phyloP scores from a whole-genome alignment of 306 rosid genomes.

The Inga oerstediana region DNA sequence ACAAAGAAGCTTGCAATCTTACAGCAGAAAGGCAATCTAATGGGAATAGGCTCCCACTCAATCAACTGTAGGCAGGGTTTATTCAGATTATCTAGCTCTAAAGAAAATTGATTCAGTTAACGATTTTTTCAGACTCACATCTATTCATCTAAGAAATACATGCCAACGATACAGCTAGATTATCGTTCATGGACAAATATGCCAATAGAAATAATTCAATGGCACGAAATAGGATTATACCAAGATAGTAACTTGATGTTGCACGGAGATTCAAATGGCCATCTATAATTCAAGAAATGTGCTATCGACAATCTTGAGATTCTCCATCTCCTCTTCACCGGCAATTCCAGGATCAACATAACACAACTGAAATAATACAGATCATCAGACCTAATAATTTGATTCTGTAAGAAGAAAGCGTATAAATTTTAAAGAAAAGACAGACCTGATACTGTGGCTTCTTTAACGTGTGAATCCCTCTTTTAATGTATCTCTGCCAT shows the following conservation, averaged over 20 bases:
- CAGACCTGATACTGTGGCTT: slow-evolving; percentile 82
- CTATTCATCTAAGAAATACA: background rate
- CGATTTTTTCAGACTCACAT: background rate
- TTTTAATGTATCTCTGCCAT: slow-evolving; percentile 74
- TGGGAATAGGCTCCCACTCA: slow-evolving; percentile 48
- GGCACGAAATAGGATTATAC: background rate
- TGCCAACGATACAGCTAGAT: background rate
- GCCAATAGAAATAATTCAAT: background rate
- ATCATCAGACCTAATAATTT: slow-evolving; percentile 32
- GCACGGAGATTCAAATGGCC: slow-evolving; percentile 27
- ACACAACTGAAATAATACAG: slow-evolving; percentile 65
- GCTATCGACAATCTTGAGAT: slow-evolving; percentile 69
- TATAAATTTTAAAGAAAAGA: slow-evolving; percentile 5
- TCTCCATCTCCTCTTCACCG: slow-evolving; percentile 56
- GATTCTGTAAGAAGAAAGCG: slow-evolving; percentile 2
- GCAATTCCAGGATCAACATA: slow-evolving; percentile 80
- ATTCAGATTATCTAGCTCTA: slow-evolving; percentile 50
- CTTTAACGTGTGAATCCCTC: slow-evolving; percentile 73
- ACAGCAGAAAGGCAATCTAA: background rate
- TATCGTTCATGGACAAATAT: background rate
- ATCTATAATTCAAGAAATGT: slow-evolving; percentile 64
- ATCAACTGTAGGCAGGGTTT: slow-evolving; percentile 44
- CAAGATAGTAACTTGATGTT: slow-evolving; percentile 21
- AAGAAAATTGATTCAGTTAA: slow-evolving; percentile 14
- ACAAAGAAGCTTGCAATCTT: background rate